Conservation (phyloP, 805 yeast genomes). For the Candida succiphila region DNA sequence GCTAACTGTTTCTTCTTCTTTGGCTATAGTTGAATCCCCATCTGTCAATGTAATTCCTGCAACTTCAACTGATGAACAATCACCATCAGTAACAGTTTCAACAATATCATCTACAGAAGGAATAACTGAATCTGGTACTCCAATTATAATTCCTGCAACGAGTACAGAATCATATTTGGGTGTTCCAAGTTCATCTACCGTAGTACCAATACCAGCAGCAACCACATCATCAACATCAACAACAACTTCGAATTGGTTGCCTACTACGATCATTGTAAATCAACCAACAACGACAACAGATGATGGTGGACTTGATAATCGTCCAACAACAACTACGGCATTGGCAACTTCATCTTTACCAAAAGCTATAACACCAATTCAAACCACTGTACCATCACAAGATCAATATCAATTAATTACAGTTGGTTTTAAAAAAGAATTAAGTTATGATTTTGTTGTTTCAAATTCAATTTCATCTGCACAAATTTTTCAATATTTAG, state of each 20-base stretch:
- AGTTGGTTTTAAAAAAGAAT: conserved; percentile 67
- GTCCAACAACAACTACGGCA: conserved; percentile 14
- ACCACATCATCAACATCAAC: conserved; percentile 1
- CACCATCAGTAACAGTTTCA: conserved; percentile 1
- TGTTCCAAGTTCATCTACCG: background rate
- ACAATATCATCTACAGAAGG: conserved; percentile 1
- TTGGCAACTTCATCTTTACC: conserved; percentile 50
- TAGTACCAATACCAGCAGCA: background rate
- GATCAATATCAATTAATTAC: conserved; percentile 50
- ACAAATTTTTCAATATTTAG: conserved; percentile 77
- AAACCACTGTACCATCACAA: conserved; percentile 29
- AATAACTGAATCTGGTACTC: conserved; percentile 2
- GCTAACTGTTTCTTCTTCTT: background rate
- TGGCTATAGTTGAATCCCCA: background rate
- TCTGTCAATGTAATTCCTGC: background rate
- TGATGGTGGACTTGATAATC: too few species aligned
- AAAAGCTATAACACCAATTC: conserved; percentile 64
- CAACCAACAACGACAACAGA: conserved; percentile 19
- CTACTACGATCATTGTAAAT: conserved; percentile 29
- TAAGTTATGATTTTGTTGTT: conserved; percentile 81
- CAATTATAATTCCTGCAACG: background rate
- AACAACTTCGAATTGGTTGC: conserved; percentile 28
- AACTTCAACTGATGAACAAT: conserved; percentile 1
- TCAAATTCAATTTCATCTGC: conserved; percentile 66
- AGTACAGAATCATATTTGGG: background rate